phyloP scores from a whole-genome alignment of 2,329 filamentous ascomycete genomes.

The Geosmithia morbida region DNA sequence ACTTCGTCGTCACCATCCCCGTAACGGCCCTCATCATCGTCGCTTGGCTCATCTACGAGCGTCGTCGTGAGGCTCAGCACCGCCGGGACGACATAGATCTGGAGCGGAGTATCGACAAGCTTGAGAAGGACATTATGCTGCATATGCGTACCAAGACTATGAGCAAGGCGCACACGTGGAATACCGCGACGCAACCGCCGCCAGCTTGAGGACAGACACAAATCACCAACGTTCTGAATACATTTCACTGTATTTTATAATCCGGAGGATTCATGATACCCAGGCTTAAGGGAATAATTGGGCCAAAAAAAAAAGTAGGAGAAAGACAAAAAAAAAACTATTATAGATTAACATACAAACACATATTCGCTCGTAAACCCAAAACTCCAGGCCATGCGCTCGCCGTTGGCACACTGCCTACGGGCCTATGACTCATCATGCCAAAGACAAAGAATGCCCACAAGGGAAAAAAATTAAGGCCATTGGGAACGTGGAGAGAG shows the following conservation, averaged over 20 bases:
- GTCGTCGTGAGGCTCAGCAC: conserved; percentile 31
- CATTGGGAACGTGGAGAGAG: background rate
- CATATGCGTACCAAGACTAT: conserved; percentile 41
- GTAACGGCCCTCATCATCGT: conserved; percentile 39
- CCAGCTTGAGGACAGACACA: background rate
- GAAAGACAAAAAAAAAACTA: background rate
- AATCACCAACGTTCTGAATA: no score
- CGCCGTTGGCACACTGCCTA: background rate
- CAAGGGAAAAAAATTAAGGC: background rate
- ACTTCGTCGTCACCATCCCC: conserved; percentile 46
- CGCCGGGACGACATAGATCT: conserved; percentile 33
- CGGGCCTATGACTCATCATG: background rate
- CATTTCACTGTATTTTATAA: no score
- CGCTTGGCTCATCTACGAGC: conserved; percentile 40
- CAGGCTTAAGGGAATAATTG: no score
- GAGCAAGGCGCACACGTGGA: conserved; percentile 41
- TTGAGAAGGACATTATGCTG: conserved; percentile 43
- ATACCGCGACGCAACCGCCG: conserved; percentile 19
- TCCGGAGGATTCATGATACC: no score
- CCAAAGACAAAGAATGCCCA: background rate
- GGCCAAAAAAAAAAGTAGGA: background rate
- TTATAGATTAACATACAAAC: background rate
- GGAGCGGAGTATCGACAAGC: conserved; percentile 37
- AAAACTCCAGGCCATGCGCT: background rate
- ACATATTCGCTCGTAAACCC: background rate